phyloP scores from a whole-genome alignment of 2,329 filamentous ascomycete species.

The Colletotrichum cereale region DNA sequence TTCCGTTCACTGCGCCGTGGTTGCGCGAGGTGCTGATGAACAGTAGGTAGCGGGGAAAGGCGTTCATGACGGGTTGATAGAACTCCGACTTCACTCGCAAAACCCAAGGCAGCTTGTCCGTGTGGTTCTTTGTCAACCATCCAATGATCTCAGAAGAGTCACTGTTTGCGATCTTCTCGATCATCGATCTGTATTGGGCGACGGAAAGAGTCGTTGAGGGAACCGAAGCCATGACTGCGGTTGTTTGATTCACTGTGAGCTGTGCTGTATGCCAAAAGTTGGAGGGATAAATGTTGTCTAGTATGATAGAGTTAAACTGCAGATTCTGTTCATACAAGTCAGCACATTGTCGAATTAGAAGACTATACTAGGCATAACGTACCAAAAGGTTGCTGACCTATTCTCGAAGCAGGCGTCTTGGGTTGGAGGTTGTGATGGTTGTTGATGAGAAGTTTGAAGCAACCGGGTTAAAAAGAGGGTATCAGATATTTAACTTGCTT shows the following conservation, averaged over 20 bases:
- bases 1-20: not conserved
- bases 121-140: not conserved
- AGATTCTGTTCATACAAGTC: not conserved
- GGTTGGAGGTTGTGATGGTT: not conserved
- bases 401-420: not conserved
- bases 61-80: not conserved
- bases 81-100: not conserved
- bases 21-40: not conserved
- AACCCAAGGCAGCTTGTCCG: not conserved
- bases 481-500: not conserved
- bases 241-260: too few relatives aligned
- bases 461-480: not conserved
- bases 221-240: not conserved
- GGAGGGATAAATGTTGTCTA: not conserved
- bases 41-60: not conserved
- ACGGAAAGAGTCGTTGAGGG: not conserved
- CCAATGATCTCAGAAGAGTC: not conserved
- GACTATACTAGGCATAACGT: rapidly evolving
- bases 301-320: not conserved
- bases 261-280: not conserved
- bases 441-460: not conserved
- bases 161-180: not conserved
- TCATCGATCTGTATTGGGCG: not conserved
- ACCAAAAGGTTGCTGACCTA: not conserved
- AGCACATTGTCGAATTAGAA: rapidly evolving